Evolutionary conservation across 2,329 filamentous ascomycete species (phyloP), one percentile per base, ranked within the genome.

Genomic region (Botrytis cinerea): DNA sequence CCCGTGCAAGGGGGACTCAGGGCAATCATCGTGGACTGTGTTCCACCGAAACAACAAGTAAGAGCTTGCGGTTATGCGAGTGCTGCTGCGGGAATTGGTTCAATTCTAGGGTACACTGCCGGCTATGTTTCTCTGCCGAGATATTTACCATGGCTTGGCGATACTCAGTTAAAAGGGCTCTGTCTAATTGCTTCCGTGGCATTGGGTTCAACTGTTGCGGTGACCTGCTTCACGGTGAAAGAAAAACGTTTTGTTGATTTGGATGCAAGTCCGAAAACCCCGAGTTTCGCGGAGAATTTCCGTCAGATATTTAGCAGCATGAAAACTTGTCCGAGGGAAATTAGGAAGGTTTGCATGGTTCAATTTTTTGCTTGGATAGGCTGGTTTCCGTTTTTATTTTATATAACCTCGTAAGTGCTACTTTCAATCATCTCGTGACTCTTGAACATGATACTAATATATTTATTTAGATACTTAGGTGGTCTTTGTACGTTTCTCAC

Each of bases 311-410:
- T 60, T 48, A 54, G 48, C 28, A 72, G 43, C 54, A 63, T 57
- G 32, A 73, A 73, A n/a, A 68, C 43, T 32, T 60, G 71, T 28
- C 73, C 73, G 28, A 71, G 18, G 54, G 63, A 59, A 20, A 73
- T 75, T 32, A 62, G 54, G 60, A 73, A 71, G 46, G 75, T 81
- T 4, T 80, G 77, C 61, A 57, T 74, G 22, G 75, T 79, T 43
- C 79, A 81, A 51, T 80, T 81, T 46, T 78, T 78, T 70, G 75
- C 80, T 25, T 81, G 80, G 80, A 74, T 82, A 43, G 80, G 78
- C 4, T 82, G 81, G 81, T 82, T 81, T 74, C 78, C 78, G 8
- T 82, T 82, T 71, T 75, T 82, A 20, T 83, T 80, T 63, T 82
- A 82, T 72, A 79, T 76, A 61, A 79, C 80, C 16, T 80, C 73